Base-by-base conservation (phyloP, 192 early-diverging fungal species). In the Umbelopsis isabellina region DNA sequence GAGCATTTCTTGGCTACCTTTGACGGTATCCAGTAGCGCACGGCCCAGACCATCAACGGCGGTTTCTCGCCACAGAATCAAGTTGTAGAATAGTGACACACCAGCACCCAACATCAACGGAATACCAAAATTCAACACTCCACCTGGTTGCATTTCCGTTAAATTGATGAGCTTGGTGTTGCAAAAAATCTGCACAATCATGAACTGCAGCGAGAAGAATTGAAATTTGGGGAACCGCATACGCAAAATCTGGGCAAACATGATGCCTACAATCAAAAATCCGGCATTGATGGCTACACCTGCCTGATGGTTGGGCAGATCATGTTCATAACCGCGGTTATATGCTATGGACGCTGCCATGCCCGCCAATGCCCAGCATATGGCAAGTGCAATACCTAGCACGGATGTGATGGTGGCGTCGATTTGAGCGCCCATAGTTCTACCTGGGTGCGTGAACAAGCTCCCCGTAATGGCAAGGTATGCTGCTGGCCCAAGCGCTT, bases 61-160 rank as follows among this genome's bases (percentile, higher is more conserved):
- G 6, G 84, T 80, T 27, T 86, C 84, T 18, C 80, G 82, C 84
- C 84, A 86, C 13, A 77, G 41, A 2, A 79, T 7, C 16, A 84
- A 50, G 15, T 80, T 84, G 67, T 80, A 74, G n/a, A 75, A 49
- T 15, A 84, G 50, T 30, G 78, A 78, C 23, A 86, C 69, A 2
- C 44, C 77, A 25, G 76, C 69, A 15, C 84, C 84, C 0, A 86
- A 61, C 49, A 77, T 65, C 18, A 86, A 25, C 0, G 82, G 80
- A 6, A 79, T 70, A 22, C 71, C 77, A 25, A 84, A 73, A 30
- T 75, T 27, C 41, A 78, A 0, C 6, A 72, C 72, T 20, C 72
- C 15, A 1, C 70, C 11, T 12, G 16, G 70, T 1, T 67, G 48
- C 33, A 78, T 37, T 5, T 12, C 23, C 9, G 47, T 52, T 15